phyloP scores from a whole-genome alignment of 108 stramenopile species.

The Hondaea fermentalgiana region DNA sequence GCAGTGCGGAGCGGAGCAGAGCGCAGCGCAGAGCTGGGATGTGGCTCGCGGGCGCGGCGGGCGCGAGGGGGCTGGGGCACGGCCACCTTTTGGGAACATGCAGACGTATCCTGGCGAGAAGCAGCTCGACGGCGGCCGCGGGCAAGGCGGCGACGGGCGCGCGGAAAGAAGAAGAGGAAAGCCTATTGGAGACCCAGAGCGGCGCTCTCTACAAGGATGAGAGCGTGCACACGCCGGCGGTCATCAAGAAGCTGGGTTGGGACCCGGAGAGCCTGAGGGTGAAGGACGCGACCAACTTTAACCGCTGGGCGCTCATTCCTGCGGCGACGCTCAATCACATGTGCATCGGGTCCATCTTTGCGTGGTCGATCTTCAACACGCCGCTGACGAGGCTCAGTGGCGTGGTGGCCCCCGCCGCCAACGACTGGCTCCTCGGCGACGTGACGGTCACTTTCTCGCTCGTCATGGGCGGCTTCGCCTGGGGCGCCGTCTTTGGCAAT shows the following conservation, averaged over 20 bases:
- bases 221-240: background rate
- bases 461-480: conserved; percentile 30
- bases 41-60: too few species aligned
- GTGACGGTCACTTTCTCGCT: conserved; percentile 60
- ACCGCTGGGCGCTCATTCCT: background rate
- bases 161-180: too few species aligned
- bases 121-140: too few species aligned
- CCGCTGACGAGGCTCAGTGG: conserved; percentile 39
- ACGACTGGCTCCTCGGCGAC: conserved; percentile 27
- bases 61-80: too few species aligned
- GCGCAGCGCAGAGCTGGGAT: too few species aligned
- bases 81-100: too few species aligned
- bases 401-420: conserved; percentile 40
- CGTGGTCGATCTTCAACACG: conserved; percentile 47
- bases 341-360: conserved; percentile 49
- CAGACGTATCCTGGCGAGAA: too few species aligned
- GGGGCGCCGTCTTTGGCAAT: conserved; percentile 51
- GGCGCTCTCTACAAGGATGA: background rate
- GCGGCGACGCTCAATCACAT: conserved; percentile 1
- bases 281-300: background rate
- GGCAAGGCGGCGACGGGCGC: too few species aligned
- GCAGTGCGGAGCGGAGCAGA: too few species aligned
- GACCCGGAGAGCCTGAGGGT: background rate
- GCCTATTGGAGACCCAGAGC: too few species aligned
- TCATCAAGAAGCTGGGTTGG: conserved; percentile 13